Percentiles rank a stretch among this genome's conserved stretches.
phyloP scores from a whole-genome alignment of 2,329 filamentous ascomycete genomes.

The Pseudogymnoascus sp. region DNA sequence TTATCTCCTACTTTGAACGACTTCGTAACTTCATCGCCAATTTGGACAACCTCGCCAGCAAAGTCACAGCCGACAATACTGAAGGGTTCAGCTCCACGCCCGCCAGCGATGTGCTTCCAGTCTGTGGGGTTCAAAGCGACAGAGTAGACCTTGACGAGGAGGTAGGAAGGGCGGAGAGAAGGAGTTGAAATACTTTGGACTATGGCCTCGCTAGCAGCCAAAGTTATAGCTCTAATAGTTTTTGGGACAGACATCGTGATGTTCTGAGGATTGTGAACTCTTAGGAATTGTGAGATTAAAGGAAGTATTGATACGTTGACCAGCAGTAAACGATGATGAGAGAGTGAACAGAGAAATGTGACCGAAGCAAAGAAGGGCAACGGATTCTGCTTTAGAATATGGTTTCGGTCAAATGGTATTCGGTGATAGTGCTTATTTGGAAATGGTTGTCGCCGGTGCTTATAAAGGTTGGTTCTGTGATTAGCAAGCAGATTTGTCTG shows the following conservation, averaged over 20 bases:
- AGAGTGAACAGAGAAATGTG: not conserved
- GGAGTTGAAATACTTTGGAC: slow-evolving; percentile 11
- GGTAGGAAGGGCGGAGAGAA: slow-evolving; percentile 14
- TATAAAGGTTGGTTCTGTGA: not conserved
- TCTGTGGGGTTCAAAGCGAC: slow-evolving; percentile 19
- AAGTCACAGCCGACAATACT: not conserved
- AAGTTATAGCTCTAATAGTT: not conserved
- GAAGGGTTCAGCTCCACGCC: not conserved
- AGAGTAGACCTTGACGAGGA: slow-evolving; percentile 16
- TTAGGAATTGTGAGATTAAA: not conserved
- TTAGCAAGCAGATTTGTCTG: not conserved
- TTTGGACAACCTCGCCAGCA: slow-evolving; percentile 14
- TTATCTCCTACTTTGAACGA: slow-evolving; percentile 16
- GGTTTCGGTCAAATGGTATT: not conserved
- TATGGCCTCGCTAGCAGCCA: not conserved
- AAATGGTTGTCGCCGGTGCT: not conserved
- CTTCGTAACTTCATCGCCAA: slow-evolving; percentile 18
- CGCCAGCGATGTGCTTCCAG: slow-evolving; percentile 13
- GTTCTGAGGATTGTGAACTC: not conserved
- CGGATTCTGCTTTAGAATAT: not conserved
- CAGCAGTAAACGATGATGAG: not conserved
- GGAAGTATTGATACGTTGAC: not conserved
- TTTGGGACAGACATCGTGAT: not conserved
- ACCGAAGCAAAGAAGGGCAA: not conserved
- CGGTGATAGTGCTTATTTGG: not conserved